Evolutionary conservation across 176 grass and related monocot genomes (phyloP), one percentile per base, ranked within the genome.

Genomic region (Eremochloa ophiuroides): DNA sequence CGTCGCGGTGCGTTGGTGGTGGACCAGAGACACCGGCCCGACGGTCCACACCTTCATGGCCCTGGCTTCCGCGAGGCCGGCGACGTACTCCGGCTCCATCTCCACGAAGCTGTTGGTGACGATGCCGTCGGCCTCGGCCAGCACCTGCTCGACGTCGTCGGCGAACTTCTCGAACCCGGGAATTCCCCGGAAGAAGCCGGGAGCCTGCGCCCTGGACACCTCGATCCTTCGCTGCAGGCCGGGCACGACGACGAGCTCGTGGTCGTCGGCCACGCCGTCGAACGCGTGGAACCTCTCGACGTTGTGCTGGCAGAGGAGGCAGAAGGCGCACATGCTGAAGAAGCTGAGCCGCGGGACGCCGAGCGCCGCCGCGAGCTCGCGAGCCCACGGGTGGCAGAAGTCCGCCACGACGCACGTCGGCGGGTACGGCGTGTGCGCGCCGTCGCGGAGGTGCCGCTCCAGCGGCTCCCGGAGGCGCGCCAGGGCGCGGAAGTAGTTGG

Each of bases 391-490:
- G 69, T 91, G 86, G 83, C 83, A 88, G 85, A 85, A 80, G 73
- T 96, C 90, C 12, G 85, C 38, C 8, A 96, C 85, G 42, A 96
- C 71, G 85, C 93, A 96, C 53, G 76, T 85, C 22, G 90, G 90
- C 22, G 90, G 90, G 41, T 41, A 66, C 42, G 74, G 83, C 34
- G 65, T n/a, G n/a, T n/a, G n/a, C 51, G 58, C 30, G 34, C 34
- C n/a, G n/a, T 44, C 35, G n/a, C 75, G 81, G 68, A 88, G 86
- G 75, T 48, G 75, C 47, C 68, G n/a, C 75, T 88, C 81, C 5
- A 88, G 59, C 22, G 81, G 86, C 60, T 1, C 75, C 1, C 38
- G 38, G 29, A 84, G 81, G 10, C 55, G 75, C 29, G 37, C 37
- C 68, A 38, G 17, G 3, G 81, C 86, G 30, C 62, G 68, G 69